Evolutionary conservation across 2,329 filamentous ascomycete species (phyloP), one percentile per base, ranked within the genome.

Genomic region (Keithomyces neogunnii): DNA sequence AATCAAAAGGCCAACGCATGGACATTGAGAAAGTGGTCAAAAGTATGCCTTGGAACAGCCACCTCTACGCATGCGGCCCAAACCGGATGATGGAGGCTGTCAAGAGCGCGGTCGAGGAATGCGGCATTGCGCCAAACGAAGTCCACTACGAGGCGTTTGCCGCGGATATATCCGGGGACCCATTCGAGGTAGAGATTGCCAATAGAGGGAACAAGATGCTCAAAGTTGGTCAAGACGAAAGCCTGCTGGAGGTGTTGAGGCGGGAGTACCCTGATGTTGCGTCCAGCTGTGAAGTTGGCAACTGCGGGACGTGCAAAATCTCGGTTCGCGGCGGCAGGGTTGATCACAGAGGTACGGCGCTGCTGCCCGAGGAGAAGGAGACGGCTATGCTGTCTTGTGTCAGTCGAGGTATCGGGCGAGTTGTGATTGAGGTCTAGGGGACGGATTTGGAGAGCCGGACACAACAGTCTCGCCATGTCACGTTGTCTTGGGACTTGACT

Each of bases 41-140:
- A 1, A 61, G 56, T 0, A 65, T 77, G 48, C 66, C 70, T 4
- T 77, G 74, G 73, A 81, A 79, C 57, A 76, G 76, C 8, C 76
- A 78, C 48, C 64, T 85, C 3, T 85, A 84, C 60, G 75, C 79
- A 29, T 86, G 82, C 60, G 82, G 83, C 0, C 81, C 82, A 0
- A 57, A 61, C 7, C 69, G 76, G 6, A 73, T 86, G 66, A 79
- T 84, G 69, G 72, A 78, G 5, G 76, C 74, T 43, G 74, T 77
- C 0, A 61, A 60, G 26, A 57, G 57, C 2, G 71, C 70, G 10
- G 73, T 74, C 0, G 65, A 66, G 7, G 63, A 63, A 6, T 66
- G 67, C 7, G 69, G 72, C 0, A 66, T 85, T 0, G 62, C 69
- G 0, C 67, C 73, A 2, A 67, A 71, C 1, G 78, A 81, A 40